Evolutionary conservation across 2,329 filamentous ascomycete species (phyloP), one percentile per base, ranked within the genome.

Genomic region (Pseudogymnoascus sp.): DNA sequence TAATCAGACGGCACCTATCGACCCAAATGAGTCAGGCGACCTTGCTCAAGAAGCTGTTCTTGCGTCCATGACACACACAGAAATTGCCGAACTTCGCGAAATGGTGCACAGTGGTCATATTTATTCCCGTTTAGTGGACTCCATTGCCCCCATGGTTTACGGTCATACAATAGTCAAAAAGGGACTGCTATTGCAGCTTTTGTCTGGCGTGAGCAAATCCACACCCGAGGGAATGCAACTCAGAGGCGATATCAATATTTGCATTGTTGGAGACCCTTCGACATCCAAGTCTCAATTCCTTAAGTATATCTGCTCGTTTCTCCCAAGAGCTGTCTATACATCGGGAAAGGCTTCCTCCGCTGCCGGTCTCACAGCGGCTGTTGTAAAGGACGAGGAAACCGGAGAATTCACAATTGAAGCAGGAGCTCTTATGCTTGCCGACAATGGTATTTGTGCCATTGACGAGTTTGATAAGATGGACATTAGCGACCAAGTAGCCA

Each of bases 401-500:
- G 95, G 95, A 68, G 95, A 99, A 73, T 97, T 97, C 74, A 99
- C 95, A 13, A 99, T 99, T 70, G 95, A 99, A 78, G 95, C 95
- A 6, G 95, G 95, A 78, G 95, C 95, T 11, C 85, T 99, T 64
- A 97, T 99, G 95, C 81, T 99, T 65, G 95, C 95, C 21, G 88
- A 97, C 72, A 97, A 96, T 69, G 95, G 95, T 62, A 96, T 97
- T 70, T 99, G 95, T 76, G 93, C 92, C 65, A 99, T 99, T 74
- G 95, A 99, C 73, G 95, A 99, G 74, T 99, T 99, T 70, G 95
- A 99, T 84, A 99, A 99, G 80, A 99, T 99, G 95, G 95, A 99
- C 72, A 90, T 99, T 66, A 86, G 80, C 61, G 95, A 99, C 74
- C 95, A 99, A 78, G 95, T 99, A 63, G 95, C 95, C 68, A 99